Evolutionary conservation across 805 yeast species (phyloP).

Genomic region (Candida verbasci): DNA sequence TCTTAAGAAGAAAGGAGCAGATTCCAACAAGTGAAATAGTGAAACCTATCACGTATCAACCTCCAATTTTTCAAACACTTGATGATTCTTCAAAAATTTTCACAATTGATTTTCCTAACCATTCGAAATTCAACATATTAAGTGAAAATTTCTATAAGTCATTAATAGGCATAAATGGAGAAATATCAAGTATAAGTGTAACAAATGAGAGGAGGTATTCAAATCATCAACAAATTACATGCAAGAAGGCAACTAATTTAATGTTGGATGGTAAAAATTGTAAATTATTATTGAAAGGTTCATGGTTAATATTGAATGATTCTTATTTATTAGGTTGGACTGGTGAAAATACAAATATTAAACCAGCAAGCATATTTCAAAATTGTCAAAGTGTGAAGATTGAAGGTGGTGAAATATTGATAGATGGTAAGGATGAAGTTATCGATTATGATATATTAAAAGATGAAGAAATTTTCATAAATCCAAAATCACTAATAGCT

Average conservation of each 20-base stretch:
- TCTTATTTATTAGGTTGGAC: conserved; percentile 44
- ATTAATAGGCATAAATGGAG: conserved; percentile 43
- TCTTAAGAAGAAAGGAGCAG: too few relatives aligned
- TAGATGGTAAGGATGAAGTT: conserved; percentile 37
- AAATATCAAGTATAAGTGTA: conserved; percentile 15
- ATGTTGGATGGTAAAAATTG: conserved; percentile 30
- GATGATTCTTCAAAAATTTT: conserved; percentile 37
- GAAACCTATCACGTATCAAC: too few relatives aligned
- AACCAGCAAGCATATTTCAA: conserved; percentile 7
- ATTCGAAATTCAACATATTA: conserved; percentile 27
- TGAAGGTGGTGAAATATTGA: conserved; percentile 39
- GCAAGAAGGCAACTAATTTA: conserved; percentile 16
- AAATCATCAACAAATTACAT: conserved; percentile 9
- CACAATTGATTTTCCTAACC: conserved; percentile 41
- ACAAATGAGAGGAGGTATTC: conserved; percentile 7
- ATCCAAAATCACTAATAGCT: conserved; percentile 39
- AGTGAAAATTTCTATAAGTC: conserved; percentile 22
- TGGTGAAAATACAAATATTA: conserved; percentile 20
- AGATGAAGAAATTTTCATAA: conserved; percentile 36
- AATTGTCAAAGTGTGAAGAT: conserved; percentile 20
- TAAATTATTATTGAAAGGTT: conserved; percentile 34
- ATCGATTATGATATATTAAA: conserved; percentile 28
- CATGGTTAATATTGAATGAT: conserved; percentile 39
- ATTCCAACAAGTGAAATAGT: too few relatives aligned
- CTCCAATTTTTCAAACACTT: conserved; percentile 37